Evolutionary conservation across 2,329 filamentous ascomycete genomes (phyloP), one percentile per base, ranked within the genome.

Genomic region (Fusarium stilboides): DNA sequence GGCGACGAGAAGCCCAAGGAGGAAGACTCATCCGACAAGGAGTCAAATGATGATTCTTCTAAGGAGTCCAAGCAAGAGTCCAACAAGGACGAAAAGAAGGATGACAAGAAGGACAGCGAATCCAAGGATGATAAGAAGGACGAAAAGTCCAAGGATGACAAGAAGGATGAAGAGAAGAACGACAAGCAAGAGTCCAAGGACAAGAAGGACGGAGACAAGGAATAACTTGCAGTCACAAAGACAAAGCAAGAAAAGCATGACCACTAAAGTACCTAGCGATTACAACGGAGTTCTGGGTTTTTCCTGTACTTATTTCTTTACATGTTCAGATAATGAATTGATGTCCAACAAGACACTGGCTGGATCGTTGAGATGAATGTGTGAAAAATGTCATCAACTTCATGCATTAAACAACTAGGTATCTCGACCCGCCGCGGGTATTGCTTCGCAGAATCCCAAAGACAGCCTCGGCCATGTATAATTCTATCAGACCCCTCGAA

Each of bases 381-480:
- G 44, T 39, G 7, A 42, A 33, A 26, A 49, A 44, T 22, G 46
- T 73, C 72, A 71, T 74, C 62, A 67, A 72, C 46, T 70, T 74
- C 65, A 63, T 72, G 65, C 71, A 75, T 74, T 73, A 73, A 72
- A 74, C 62, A 70, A 70, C 63, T 68, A 68, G 70, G 70, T 74
- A 75, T 75, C 65, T 70, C 57, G 65, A 65, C 70, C 65, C 65
- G 64, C 71, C 57, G 52, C 52, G 61, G 69, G 69, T 57, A 62
- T 71, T 63, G 58, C 70, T 62, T 69, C 62, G 63, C 61, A 74
- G 61, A 73, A 70, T 53, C 59, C 67, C 68, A 65, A 66, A 71
- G 67, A 71, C 55, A 69, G 50, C 56, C 57, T 49, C 44, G 53
- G 58, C 62, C 37, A 57, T 63, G 57, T 60, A 45, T 65, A 65